Conservation (phyloP, 352 stramenopile species). For the Globisporangium yorkense region DNA sequence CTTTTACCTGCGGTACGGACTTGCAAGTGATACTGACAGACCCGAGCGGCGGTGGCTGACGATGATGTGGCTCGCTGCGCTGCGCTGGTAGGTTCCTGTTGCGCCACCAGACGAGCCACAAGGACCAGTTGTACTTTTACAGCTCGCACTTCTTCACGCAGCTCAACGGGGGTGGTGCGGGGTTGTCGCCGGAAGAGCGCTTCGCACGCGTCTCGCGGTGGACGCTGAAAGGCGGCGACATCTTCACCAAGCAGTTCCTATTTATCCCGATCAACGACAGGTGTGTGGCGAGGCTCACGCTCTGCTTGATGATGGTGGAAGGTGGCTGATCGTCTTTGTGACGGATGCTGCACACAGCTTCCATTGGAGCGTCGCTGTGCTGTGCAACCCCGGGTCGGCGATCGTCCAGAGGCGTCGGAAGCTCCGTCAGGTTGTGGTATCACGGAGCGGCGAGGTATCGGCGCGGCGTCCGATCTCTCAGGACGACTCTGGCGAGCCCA, state of each 20-base stretch:
- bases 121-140: slow-evolving; percentile 88
- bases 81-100: slow-evolving; percentile 46
- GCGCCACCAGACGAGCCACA: slow-evolving; percentile 54
- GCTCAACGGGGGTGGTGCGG: slow-evolving; percentile 44
- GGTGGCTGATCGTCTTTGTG: too few species aligned
- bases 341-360: slow-evolving; percentile 33
- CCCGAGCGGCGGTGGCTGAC: background rate
- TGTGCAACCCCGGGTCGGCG: slow-evolving; percentile 77
- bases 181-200: slow-evolving; percentile 32
- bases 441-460: slow-evolving; percentile 13
- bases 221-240: slow-evolving; percentile 77
- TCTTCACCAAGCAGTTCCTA: slow-evolving; percentile 85
- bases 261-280: slow-evolving; percentile 90
- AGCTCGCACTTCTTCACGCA: slow-evolving; percentile 95
- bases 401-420: slow-evolving; percentile 44
- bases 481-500: slow-evolving; percentile 6
- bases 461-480: slow-evolving; percentile 8
- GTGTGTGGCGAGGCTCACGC: slow-evolving; percentile 18
- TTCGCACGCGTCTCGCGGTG: slow-evolving; percentile 62
- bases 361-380: slow-evolving; percentile 87
- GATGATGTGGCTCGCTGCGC: background rate
- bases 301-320: too few species aligned
- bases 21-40: too few species aligned
- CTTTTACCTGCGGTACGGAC: slow-evolving; percentile 86
- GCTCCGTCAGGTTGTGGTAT: slow-evolving; percentile 3